Evolutionary conservation across 257 asterid species (phyloP), one percentile per base, ranked within the genome.

Genomic region (Salvia splendens): DNA sequence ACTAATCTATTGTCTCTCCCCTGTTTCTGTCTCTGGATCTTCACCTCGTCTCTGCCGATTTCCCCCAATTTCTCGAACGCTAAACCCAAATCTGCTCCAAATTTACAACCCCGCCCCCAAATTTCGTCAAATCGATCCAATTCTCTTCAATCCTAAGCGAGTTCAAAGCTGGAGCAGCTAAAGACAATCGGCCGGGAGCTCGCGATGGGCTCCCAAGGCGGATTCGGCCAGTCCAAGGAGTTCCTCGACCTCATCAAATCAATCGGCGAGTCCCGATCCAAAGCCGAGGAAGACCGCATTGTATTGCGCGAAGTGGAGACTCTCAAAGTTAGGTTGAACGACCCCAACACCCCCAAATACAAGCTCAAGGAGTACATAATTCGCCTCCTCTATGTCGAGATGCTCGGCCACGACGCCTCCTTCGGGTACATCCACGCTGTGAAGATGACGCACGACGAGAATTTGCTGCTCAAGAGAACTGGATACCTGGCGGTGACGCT

Each of bases 341-440:
- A 79, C 67, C 97, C 96, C 0, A 95, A 85, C 51, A 91, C 87
- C 52, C 87, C 97, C 4, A 94, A 91, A 64, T 82, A 86, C 79
- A 91, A 91, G 84, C 86, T 94, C 73, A 94, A 91, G 72, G 99
- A 94, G 81, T 94, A 83, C 70, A 65, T 94, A 49, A 79, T 94
- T 43, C 87, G 97, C 48, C 88, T 91, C 51, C 82, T 91, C 12
- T 91, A 91, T 64, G 89, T 91, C n/a, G 95, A 91, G 79, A 91
- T 91, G 99, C 85, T 94, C 24, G 97, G 96, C 47, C 96, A 91
- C 68, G 99, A 94, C 46, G 96, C 99, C 0, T 91, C 99, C 0
- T 94, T 94, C 47, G 99, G 99, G 3, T 89, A 88, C 69, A 91
- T 94, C 69, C 96, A 94, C 73, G 99, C 99, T 2, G 97, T 94